phyloP scores from a whole-genome alignment of 805 yeast genomes.

The Metschnikowia arizonensis region DNA sequence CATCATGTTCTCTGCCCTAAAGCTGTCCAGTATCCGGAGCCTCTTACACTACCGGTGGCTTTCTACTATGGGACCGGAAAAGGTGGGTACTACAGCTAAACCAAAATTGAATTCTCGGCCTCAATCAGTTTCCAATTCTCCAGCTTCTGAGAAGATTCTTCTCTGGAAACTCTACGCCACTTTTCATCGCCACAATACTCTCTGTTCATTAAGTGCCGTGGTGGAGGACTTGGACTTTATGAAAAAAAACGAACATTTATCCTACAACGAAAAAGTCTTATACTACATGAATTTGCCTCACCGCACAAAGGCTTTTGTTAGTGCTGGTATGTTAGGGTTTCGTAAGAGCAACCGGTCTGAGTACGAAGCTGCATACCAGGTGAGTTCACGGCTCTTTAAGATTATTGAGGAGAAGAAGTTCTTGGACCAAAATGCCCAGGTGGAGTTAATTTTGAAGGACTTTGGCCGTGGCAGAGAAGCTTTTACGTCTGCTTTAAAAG shows the following conservation, averaged over 20 bases:
- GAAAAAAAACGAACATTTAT: slow-evolving; percentile 49
- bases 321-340: slow-evolving; percentile 87
- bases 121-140: no score
- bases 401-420: slow-evolving; percentile 60
- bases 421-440: slow-evolving; percentile 48
- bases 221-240: slow-evolving; percentile 59
- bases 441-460: slow-evolving; percentile 75
- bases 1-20: slow-evolving; percentile 1
- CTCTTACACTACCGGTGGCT: not conserved
- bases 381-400: slow-evolving; percentile 68
- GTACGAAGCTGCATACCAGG: slow-evolving; percentile 89
- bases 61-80: not conserved
- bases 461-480: slow-evolving; percentile 91
- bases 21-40: not conserved
- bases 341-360: slow-evolving; percentile 86
- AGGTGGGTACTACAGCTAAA: no score
- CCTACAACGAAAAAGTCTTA: slow-evolving; percentile 67
- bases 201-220: slow-evolving; percentile 68
- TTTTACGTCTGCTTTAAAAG: slow-evolving; percentile 75
- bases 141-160: slow-evolving; percentile 35
- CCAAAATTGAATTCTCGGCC: no score
- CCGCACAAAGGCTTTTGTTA: slow-evolving; percentile 59
- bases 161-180: slow-evolving; percentile 72
- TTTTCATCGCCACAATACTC: slow-evolving; percentile 81
- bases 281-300: slow-evolving; percentile 79